phyloP scores from a whole-genome alignment of 768 basidiomycete species.

The Melanogaster broomeanus region DNA sequence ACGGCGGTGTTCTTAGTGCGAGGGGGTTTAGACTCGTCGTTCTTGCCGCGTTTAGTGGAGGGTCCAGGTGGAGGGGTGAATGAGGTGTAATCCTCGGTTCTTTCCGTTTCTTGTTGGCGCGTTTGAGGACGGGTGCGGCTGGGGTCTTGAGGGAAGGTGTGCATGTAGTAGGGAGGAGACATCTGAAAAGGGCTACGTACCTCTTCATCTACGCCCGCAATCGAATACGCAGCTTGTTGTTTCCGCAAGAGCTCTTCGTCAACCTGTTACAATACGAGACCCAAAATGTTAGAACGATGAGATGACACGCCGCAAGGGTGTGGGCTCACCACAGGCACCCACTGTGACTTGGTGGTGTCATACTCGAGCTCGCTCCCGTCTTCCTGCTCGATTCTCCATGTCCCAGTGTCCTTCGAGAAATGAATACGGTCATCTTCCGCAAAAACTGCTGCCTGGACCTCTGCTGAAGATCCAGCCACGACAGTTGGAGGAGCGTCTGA shows the following conservation, averaged over 20 bases:
- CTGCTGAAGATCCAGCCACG: conserved; percentile 52
- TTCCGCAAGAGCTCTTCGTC: conserved; percentile 84
- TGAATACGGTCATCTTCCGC: conserved; percentile 81
- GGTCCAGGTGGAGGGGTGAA: conserved; percentile 50
- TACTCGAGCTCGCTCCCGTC: conserved; percentile 93
- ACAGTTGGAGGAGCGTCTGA: conserved; percentile 44
- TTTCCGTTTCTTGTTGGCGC: conserved; percentile 78
- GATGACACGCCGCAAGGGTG: background rate
- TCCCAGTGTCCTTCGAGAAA: conserved; percentile 69
- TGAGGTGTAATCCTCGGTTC: conserved; percentile 70
- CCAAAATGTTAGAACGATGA: too few relatives aligned
- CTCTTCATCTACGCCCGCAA: conserved; percentile 92
- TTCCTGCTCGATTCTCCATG: conserved; percentile 90
- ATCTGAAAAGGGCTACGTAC: conserved; percentile 44
- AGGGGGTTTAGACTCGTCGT: conserved; percentile 46
- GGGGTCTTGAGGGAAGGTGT: conserved; percentile 58
- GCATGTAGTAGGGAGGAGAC: conserved; percentile 25
- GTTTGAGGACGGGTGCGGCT: conserved; percentile 82
- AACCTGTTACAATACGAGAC: too few relatives aligned
- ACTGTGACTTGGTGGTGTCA: conserved; percentile 69
- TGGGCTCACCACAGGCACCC: conserved; percentile 80
- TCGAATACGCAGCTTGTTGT: conserved; percentile 94
- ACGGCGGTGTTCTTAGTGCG: conserved; percentile 93
- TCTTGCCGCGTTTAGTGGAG: conserved; percentile 71
- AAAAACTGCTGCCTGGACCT: conserved; percentile 66